Evolutionary conservation across 495 filamentous ascomycete genomes (phyloP).

Genomic region (Penicillium atrosanguineum): DNA sequence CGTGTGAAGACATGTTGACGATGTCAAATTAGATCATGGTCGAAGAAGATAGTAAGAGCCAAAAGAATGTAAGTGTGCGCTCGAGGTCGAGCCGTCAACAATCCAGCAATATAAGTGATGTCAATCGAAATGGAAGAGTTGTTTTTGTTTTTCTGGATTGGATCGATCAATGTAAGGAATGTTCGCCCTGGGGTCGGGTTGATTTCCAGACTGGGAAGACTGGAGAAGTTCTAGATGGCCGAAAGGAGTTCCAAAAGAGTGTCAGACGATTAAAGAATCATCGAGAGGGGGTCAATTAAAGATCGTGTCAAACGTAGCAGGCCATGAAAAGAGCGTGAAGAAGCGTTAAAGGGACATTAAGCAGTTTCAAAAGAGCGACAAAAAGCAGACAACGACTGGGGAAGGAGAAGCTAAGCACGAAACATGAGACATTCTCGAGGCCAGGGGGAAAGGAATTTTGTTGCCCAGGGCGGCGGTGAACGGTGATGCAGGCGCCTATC

Average conservation of each 20-base stretch:
- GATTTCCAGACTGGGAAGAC: slow-evolving; percentile 4
- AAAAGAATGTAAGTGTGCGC: background rate
- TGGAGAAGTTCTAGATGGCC: slow-evolving; percentile 7
- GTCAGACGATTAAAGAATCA: slow-evolving; percentile 27
- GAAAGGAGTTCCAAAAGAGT: slow-evolving; percentile 18
- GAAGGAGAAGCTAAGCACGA: slow-evolving; percentile 12
- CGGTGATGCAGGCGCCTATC: slow-evolving; percentile 14
- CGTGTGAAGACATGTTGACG: slow-evolving; percentile 34
- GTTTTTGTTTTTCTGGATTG: slow-evolving; percentile 22
- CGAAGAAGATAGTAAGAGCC: slow-evolving; percentile 3
- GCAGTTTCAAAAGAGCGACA: slow-evolving; percentile 38
- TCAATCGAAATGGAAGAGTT: slow-evolving; percentile 9
- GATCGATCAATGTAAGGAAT: slow-evolving; percentile 31
- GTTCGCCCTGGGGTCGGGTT: slow-evolving; percentile 23
- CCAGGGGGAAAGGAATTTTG: slow-evolving; percentile 31
- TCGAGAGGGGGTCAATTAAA: slow-evolving; percentile 19
- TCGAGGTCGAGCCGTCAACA: slow-evolving; percentile 3
- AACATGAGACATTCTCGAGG: slow-evolving; percentile 23
- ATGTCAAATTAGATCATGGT: slow-evolving; percentile 35
- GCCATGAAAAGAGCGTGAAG: slow-evolving; percentile 36
- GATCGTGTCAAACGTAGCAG: slow-evolving; percentile 22
- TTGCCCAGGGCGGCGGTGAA: slow-evolving; percentile 38
- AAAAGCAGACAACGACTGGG: slow-evolving; percentile 12
- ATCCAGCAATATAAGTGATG: slow-evolving; percentile 15
- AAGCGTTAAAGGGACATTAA: slow-evolving; percentile 22